Percentiles rank a stretch among this genome's conserved stretches.
These are phyloP conservation scores for Globisporangium abappressorium DNA, from an alignment of 352 stramenopile species.

Conservation along the genomic window DNA sequence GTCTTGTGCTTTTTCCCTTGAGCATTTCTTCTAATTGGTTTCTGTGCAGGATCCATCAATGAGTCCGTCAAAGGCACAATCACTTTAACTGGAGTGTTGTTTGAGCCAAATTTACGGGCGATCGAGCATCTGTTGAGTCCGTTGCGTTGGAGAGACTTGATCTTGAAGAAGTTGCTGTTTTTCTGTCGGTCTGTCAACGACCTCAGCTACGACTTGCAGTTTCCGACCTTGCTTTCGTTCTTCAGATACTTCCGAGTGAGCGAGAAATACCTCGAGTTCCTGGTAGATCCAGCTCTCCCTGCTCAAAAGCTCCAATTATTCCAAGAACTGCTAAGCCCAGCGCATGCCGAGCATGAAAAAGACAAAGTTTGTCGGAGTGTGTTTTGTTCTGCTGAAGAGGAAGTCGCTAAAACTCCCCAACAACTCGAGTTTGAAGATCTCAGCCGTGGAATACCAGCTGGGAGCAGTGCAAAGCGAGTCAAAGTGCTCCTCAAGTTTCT, in stretches of 20 bases:
- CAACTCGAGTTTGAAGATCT: conserved; percentile 60
- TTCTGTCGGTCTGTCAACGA: conserved; percentile 34
- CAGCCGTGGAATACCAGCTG: conserved; percentile 32
- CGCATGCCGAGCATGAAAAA: conserved; percentile 42
- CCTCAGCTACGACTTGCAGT: conserved; percentile 38
- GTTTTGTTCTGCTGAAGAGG: conserved; percentile 55
- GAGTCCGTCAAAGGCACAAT: conserved; percentile 31
- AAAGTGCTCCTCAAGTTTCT: conserved; percentile 22
- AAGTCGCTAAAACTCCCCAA: conserved; percentile 47
- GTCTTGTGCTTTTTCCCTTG: background rate
- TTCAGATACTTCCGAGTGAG: conserved; percentile 11
- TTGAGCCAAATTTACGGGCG: conserved; percentile 25
- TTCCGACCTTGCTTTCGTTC: conserved; percentile 23
- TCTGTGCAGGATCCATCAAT: conserved; percentile 32
- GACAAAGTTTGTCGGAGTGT: conserved; percentile 46
- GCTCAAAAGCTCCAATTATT: conserved; percentile 26
- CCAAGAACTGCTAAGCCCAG: conserved; percentile 29
- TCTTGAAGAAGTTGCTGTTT: conserved; percentile 35
- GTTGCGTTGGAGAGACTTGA: conserved; percentile 31
- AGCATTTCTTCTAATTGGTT: background rate
- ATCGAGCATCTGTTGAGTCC: conserved; percentile 28
- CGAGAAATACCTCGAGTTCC: conserved; percentile 2
- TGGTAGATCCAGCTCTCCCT: conserved; percentile 29
- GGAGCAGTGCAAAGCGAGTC: conserved; percentile 32
- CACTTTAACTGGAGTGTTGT: conserved; percentile 25